These are phyloP conservation scores for Cladosporium sp. DNA, from an alignment of 2,329 filamentous ascomycete genomes.

Conservation along the genomic window DNA sequence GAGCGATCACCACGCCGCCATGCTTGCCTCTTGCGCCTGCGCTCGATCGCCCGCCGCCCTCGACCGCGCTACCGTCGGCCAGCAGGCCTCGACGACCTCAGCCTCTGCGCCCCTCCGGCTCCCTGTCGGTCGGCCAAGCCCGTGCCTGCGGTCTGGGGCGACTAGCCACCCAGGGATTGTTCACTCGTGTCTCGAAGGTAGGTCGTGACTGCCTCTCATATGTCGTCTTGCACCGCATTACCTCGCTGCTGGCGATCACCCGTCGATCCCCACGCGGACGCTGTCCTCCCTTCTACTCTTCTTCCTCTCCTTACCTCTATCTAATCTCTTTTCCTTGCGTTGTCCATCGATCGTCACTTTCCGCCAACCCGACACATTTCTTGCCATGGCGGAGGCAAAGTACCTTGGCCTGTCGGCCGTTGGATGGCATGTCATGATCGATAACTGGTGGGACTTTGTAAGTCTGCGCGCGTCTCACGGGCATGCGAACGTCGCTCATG, in stretches of 20 bases:
- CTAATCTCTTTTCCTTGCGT: conserved; percentile 4
- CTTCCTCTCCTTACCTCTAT: conserved; percentile 1
- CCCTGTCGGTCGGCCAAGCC: neutral
- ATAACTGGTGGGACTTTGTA: conserved; percentile 41
- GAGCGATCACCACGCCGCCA: no score
- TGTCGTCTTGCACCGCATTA: neutral
- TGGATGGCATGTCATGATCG: conserved; percentile 32
- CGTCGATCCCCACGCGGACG: neutral
- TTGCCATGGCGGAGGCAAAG: conserved; percentile 8
- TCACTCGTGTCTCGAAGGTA: conserved; percentile 1
- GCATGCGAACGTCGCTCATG: conserved; percentile 1
- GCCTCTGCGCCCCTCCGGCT: neutral
- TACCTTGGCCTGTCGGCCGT: conserved; percentile 19
- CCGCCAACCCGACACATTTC: neutral
- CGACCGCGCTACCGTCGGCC: no score
- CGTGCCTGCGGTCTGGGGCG: conserved; percentile 5
- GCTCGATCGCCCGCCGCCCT: no score
- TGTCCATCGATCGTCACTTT: neutral
- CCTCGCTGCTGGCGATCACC: neutral
- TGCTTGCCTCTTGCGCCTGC: no score
- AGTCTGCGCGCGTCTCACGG: conserved; percentile 11
- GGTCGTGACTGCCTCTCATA: conserved; percentile 2
- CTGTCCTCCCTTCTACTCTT: neutral
- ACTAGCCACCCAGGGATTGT: conserved; percentile 3
- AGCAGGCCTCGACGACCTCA: neutral